Evolutionary conservation across 768 basidiomycete species (phyloP).

Genomic region (Naganishia kalamii): DNA sequence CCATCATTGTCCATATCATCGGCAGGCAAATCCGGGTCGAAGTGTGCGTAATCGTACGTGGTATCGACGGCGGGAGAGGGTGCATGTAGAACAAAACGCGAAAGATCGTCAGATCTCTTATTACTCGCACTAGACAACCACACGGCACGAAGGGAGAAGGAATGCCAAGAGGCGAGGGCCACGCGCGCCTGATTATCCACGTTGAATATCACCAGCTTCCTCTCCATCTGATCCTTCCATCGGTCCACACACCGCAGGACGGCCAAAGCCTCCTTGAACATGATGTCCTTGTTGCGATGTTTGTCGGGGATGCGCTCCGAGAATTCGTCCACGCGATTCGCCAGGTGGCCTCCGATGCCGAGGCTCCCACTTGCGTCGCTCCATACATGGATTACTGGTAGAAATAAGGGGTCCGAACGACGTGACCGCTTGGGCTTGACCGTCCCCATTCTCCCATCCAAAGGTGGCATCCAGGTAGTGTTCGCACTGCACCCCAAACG

Average conservation of each 20-base stretch:
- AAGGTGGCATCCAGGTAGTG: not conserved
- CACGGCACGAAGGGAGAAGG: slow-evolving; percentile 6
- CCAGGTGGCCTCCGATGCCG: slow-evolving; percentile 19
- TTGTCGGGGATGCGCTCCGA: not conserved
- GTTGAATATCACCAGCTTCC: slow-evolving; percentile 3
- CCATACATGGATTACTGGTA: slow-evolving; percentile 18
- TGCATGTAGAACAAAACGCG: too few species aligned
- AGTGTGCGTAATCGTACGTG: too few species aligned
- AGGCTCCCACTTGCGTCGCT: slow-evolving; percentile 14
- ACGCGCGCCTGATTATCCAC: slow-evolving; percentile 21
- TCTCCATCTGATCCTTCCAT: not conserved
- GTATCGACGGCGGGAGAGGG: too few species aligned
- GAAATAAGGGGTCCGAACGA: not conserved
- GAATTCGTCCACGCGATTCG: not conserved
- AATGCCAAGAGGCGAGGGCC: not conserved
- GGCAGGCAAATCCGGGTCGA: too few species aligned
- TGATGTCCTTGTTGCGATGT: slow-evolving; percentile 19
- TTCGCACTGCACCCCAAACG: not conserved
- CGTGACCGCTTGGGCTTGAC: not conserved
- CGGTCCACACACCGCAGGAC: slow-evolving; percentile 3
- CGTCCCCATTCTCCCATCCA: not conserved
- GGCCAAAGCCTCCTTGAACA: slow-evolving; percentile 19
- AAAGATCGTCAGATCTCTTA: too few species aligned
- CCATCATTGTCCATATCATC: too few species aligned
- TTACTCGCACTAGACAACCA: too few species aligned